A percentile compares a stretch with the other conserved stretches of the same genome.
These are phyloP conservation scores for Hyphopichia buzzinii DNA, from an alignment of 1,139 yeast genomes.

Conservation along the genomic window DNA sequence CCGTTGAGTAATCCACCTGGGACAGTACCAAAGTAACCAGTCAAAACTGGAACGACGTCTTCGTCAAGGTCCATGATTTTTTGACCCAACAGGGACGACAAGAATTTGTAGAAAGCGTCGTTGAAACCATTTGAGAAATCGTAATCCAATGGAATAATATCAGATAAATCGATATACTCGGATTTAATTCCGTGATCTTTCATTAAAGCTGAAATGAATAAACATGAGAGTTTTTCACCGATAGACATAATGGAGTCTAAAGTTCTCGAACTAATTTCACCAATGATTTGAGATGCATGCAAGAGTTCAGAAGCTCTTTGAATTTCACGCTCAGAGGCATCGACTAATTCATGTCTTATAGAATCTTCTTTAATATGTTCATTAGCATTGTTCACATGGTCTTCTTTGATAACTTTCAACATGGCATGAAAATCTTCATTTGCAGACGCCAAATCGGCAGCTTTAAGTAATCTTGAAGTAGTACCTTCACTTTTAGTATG, in stretches of 20 bases:
- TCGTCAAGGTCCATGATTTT: slow-evolving; percentile 46
- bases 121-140: slow-evolving; percentile 59
- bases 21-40: slow-evolving; percentile 92
- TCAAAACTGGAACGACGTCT: slow-evolving; percentile 77
- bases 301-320: slow-evolving; percentile 65
- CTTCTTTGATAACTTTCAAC: slow-evolving; percentile 65
- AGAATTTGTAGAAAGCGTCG: slow-evolving; percentile 61
- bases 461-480: slow-evolving; percentile 73
- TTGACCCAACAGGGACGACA: slow-evolving; percentile 60
- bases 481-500: slow-evolving; percentile 93
- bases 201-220: slow-evolving; percentile 82
- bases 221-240: slow-evolving; percentile 90
- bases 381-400: slow-evolving; percentile 77
- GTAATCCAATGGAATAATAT: slow-evolving; percentile 60
- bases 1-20: slow-evolving; percentile 93
- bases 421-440: slow-evolving; percentile 51
- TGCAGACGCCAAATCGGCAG: slow-evolving; percentile 74
- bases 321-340: slow-evolving; percentile 63
- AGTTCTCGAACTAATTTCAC: slow-evolving; percentile 87
- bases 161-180: slow-evolving; percentile 73
- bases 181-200: slow-evolving; percentile 79
- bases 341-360: slow-evolving; percentile 48
- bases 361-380: slow-evolving; percentile 43
- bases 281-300: slow-evolving; percentile 85
- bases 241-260: slow-evolving; percentile 87